Conservation (phyloP, 352 stramenopile species). For the Thraustochytrium sp. region DNA sequence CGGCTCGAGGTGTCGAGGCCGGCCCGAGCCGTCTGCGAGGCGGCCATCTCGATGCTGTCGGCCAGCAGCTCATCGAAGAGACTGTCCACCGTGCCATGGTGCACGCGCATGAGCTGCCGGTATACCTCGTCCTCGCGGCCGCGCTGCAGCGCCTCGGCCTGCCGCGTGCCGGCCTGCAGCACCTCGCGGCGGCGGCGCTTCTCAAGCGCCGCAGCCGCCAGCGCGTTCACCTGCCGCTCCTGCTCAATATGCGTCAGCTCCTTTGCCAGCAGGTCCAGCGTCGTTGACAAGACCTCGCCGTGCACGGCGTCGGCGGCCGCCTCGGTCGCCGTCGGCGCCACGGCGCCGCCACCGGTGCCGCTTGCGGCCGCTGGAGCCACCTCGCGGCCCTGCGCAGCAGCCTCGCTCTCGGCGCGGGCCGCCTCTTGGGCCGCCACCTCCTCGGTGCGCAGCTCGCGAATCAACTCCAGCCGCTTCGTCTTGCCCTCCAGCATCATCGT, state of each 20-base stretch:
- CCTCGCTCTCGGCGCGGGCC: not conserved
- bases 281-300: constrained; percentile 73
- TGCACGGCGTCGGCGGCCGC: constrained; percentile 65
- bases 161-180: constrained; percentile 71
- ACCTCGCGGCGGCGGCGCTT: constrained; percentile 67
- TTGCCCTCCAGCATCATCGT: constrained; percentile 89
- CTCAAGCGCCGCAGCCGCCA: constrained; percentile 65
- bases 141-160: constrained; percentile 73
- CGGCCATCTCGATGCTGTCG: constrained; percentile 57
- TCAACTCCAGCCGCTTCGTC: constrained; percentile 71
- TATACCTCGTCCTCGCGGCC: constrained; percentile 73
- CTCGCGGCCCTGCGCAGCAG: too few relatives aligned
- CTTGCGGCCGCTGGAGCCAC: too few relatives aligned
- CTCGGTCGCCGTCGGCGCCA: too few relatives aligned
- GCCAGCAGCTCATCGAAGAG: constrained; percentile 65
- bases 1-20: too few relatives aligned
- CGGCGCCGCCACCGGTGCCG: too few relatives aligned
- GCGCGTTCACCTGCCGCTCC: constrained; percentile 64
- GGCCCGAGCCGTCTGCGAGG: constrained; percentile 61
- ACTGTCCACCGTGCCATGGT: constrained; percentile 67
- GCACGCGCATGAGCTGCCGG: constrained; percentile 63
- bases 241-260: constrained; percentile 70
- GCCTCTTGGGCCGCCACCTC: constrained; percentile 7
- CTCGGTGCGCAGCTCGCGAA: constrained; percentile 66
- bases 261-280: constrained; percentile 79